Evolutionary conservation across 106 monocot species (phyloP).

Genomic region (Gastrodia elata): DNA sequence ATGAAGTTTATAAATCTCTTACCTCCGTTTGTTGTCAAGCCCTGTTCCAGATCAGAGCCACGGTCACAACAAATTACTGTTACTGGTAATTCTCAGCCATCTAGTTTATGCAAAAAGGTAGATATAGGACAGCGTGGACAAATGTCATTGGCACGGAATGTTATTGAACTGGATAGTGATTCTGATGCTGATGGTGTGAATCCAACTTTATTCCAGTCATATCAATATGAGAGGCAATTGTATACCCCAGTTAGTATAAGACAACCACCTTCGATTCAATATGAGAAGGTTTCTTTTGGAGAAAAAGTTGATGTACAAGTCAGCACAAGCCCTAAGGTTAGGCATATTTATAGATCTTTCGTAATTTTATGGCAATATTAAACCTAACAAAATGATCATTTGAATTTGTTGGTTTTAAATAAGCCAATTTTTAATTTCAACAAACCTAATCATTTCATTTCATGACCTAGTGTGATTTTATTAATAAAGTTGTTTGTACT

Average conservation of each 20-base stretch:
- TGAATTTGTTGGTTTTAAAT: neutral
- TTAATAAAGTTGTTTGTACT: neutral
- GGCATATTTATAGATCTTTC: neutral
- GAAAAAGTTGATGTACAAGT: slow-evolving; percentile 2
- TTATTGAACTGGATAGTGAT: slow-evolving; percentile 8
- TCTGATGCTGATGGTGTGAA: slow-evolving; percentile 7
- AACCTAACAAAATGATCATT: neutral
- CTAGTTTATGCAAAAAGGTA: slow-evolving; percentile 1
- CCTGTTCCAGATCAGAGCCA: slow-evolving; percentile 4
- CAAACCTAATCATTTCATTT: neutral
- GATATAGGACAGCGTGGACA: neutral
- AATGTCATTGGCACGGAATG: neutral
- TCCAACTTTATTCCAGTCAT: neutral
- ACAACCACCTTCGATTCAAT: slow-evolving; percentile 6
- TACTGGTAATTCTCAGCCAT: neutral
- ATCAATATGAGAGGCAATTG: slow-evolving; percentile 3
- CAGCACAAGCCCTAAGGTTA: slow-evolving; percentile 1
- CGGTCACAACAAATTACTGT: neutral
- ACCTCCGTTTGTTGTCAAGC: slow-evolving; percentile 1
- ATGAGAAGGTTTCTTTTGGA: slow-evolving; percentile 7
- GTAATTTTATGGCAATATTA: neutral
- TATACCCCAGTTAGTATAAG: slow-evolving; percentile 1
- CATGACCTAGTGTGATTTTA: neutral
- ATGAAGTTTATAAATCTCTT: slow-evolving; percentile 7
- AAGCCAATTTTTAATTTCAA: neutral